Base-by-base conservation (phyloP, 176 grass and related monocot genomes). In the Saccharum officinarum region DNA sequence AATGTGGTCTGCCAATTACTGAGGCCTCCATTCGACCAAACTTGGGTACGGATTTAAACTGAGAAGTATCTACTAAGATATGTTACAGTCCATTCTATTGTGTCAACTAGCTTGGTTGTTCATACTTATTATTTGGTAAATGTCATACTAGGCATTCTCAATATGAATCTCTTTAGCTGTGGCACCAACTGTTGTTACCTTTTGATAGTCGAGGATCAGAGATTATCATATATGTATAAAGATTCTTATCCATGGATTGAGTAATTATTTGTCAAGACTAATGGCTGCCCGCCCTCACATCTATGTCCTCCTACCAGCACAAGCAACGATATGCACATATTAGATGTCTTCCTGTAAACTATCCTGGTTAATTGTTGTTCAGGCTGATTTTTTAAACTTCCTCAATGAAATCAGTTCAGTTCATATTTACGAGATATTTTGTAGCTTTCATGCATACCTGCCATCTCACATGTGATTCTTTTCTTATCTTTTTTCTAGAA, bases 1-100 rank as follows among this genome's bases (percentile, higher is more conserved):
- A 88, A 84, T 94, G 94, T 86, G 81, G 83, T 34, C 88, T 87
- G 20, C 90, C 88, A 42, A 83, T 94, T 62, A 87, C 88, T 0
- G 86, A 90, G 65, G 86, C 87, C 42, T 83, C 86, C 31, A 85
- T 90, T 85, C 77, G 90, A 36, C 90, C 92, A 85, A 97, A 97
- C 83, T 92, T 97, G 39, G 81, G 94, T 94, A 92, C 40, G 84
- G n/a, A 1, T 46, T 67, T 69, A 33, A 47, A 76, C 41, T 28
- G 76, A 26, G 38, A 26, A 68, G 16, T 70, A 69, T 67, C 47
- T 50, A 20, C 40, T 73, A 42, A 34, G 22, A 50, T 76, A 68
- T 77, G 1, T 38, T 55, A 59, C 22, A 22, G 57, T 44, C 20
- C 15, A 22, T 50, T 66, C 1, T 83, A 14, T 83, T 61, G 5